Percentiles rank a stretch among this genome's conserved stretches.
These are phyloP conservation scores for Penicillium sp. DNA, from an alignment of 2,329 filamentous ascomycete species.

Conservation along the genomic window DNA sequence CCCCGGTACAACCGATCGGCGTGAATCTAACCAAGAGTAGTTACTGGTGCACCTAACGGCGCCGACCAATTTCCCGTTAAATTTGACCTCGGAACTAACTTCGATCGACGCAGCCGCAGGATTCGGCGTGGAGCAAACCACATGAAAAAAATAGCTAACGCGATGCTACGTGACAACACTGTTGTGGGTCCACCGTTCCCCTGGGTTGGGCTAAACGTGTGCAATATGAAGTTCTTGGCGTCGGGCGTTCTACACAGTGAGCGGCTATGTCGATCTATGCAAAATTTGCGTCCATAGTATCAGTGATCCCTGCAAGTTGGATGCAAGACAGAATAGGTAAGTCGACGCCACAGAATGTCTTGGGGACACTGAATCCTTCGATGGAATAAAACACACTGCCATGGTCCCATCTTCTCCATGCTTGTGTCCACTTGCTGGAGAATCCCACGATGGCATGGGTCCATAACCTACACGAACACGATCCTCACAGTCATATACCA, in stretches of 20 bases:
- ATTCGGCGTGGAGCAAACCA: background rate
- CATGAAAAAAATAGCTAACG: background rate
- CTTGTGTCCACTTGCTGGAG: background rate
- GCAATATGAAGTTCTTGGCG: background rate
- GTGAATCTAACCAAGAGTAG: background rate
- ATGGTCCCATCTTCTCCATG: background rate
- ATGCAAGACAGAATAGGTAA: no score
- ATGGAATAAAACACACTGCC: background rate
- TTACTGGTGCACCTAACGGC: background rate
- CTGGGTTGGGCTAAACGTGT: background rate
- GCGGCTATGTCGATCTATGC: background rate
- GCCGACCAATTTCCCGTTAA: background rate
- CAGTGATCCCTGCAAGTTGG: background rate
- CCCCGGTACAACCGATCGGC: background rate
- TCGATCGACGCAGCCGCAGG: background rate
- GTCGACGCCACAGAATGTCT: background rate
- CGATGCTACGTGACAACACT: background rate
- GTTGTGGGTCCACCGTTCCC: background rate
- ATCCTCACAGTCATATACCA: constrained; percentile 22
- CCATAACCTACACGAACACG: constrained; percentile 26
- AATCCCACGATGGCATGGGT: constrained; percentile 31
- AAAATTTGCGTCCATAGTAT: background rate
- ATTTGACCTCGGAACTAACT: background rate
- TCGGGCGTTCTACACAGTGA: background rate
- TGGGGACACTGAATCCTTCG: background rate